phyloP scores from a whole-genome alignment of 2,329 filamentous ascomycete genomes.

The Fulvia fulva region DNA sequence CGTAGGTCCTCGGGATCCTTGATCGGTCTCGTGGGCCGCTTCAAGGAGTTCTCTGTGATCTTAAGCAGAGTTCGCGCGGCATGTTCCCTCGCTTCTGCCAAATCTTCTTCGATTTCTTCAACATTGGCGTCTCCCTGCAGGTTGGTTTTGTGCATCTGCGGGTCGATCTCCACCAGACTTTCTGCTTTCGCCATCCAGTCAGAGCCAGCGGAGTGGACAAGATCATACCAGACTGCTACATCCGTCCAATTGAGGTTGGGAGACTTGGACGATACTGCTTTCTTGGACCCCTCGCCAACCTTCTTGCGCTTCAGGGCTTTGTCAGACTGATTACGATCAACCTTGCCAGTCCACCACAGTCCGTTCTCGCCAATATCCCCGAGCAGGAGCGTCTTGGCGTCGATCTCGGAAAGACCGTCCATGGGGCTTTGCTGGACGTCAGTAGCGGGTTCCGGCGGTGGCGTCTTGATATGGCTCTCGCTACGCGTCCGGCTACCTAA shows the following conservation, averaged over 20 bases:
- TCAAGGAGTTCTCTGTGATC: slow-evolving; percentile 72
- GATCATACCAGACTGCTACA: slow-evolving; percentile 69
- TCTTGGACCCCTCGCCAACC: slow-evolving; percentile 26
- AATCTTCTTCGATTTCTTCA: slow-evolving; percentile 48
- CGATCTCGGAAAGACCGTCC: slow-evolving; percentile 56
- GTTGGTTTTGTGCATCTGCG: slow-evolving; percentile 34
- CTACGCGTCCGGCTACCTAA: slow-evolving; percentile 39
- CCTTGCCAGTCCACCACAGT: slow-evolving; percentile 70
- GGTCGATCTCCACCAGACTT: slow-evolving; percentile 20
- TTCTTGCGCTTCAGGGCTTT: slow-evolving; percentile 29
- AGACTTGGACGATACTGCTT: slow-evolving; percentile 54
- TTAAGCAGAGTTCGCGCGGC: slow-evolving; percentile 69
- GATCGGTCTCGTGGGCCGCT: slow-evolving; percentile 69
- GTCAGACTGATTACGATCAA: slow-evolving; percentile 31
- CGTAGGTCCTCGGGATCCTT: slow-evolving; percentile 66
- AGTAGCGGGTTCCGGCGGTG: slow-evolving; percentile 31
- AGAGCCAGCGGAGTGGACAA: slow-evolving; percentile 63
- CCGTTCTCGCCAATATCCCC: slow-evolving; percentile 78
- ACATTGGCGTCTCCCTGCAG: slow-evolving; percentile 45
- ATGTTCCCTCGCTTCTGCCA: slow-evolving; percentile 63
- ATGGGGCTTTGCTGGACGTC: slow-evolving; percentile 32
- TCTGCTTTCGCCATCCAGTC: slow-evolving; percentile 62
- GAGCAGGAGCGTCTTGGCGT: slow-evolving; percentile 69
- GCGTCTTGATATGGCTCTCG: slow-evolving; percentile 40
- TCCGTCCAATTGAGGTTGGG: slow-evolving; percentile 73